A percentile compares a stretch with the other conserved stretches of the same genome.
Conservation (phyloP, 805 yeast genomes). For the Millerozyma acaciae region DNA sequence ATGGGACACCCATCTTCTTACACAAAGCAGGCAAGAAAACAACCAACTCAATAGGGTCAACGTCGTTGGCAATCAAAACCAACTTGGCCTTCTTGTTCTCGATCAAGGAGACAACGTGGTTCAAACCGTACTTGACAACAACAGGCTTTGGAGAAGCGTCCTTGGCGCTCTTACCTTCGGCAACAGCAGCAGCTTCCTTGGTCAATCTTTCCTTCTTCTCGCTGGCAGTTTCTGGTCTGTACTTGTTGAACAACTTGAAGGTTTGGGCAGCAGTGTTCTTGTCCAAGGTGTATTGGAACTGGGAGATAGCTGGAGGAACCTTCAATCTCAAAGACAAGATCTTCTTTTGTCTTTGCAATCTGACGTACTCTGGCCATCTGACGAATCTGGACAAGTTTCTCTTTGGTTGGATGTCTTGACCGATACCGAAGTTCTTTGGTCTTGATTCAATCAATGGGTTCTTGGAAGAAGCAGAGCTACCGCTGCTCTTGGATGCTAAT, state of each 20-base stretch:
- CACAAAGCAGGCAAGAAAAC: constrained; percentile 97
- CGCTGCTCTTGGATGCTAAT: constrained; percentile 66
- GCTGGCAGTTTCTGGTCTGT: constrained; percentile 96
- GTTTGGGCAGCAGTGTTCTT: constrained; percentile 98
- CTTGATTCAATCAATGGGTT: constrained; percentile 88
- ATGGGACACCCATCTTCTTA: constrained; percentile 99
- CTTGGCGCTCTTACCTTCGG: constrained; percentile 96
- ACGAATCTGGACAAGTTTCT: constrained; percentile 95
- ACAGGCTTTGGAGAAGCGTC: constrained; percentile 96
- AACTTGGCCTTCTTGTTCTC: constrained; percentile 99
- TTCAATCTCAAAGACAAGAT: constrained; percentile 91
- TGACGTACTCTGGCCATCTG: constrained; percentile 98
- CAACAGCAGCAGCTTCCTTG: constrained; percentile 98
- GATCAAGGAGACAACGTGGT: constrained; percentile 95
- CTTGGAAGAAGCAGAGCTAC: constrained; percentile 35
- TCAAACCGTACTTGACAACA: constrained; percentile 96
- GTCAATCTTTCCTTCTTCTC: constrained; percentile 99
- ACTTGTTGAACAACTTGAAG: constrained; percentile 96
- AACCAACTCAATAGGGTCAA: constrained; percentile 98
- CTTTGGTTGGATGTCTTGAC: constrained; percentile 94
- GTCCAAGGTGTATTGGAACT: constrained; percentile 94
- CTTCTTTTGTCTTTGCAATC: constrained; percentile 99
- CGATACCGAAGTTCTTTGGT: constrained; percentile 94
- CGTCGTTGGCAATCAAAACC: constrained; percentile 97
- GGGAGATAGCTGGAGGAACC: constrained; percentile 98